Evolutionary conservation across 2,329 filamentous ascomycete genomes (phyloP).

Genomic region (Cladosporium phlei): DNA sequence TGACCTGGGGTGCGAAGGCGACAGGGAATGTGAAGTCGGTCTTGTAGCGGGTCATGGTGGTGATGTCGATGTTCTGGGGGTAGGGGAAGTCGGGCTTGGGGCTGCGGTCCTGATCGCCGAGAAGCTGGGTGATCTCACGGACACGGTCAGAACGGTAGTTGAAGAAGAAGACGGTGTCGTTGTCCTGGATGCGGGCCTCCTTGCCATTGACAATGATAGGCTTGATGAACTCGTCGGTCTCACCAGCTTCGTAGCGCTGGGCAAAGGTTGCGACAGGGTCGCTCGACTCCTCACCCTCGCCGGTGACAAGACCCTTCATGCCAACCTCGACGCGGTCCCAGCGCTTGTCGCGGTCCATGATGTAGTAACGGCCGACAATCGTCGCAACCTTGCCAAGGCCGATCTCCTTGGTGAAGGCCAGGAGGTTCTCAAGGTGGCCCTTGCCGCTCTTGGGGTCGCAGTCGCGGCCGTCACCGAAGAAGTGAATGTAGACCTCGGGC

Average conservation of each 20-base stretch:
- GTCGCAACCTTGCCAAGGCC: conserved; percentile 85
- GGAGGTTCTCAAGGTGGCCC: conserved; percentile 79
- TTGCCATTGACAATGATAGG: conserved; percentile 91
- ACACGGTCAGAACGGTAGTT: conserved; percentile 99
- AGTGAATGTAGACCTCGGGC: conserved; percentile 94
- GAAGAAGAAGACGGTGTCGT: conserved; percentile 98
- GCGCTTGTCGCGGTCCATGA: conserved; percentile 99
- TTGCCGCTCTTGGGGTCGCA: conserved; percentile 93
- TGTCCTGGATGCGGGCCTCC: conserved; percentile 80
- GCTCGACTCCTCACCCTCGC: conserved; percentile 78
- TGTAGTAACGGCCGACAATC: conserved; percentile 92
- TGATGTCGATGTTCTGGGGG: conserved; percentile 79
- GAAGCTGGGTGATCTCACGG: conserved; percentile 88
- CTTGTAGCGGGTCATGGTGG: conserved; percentile 99
- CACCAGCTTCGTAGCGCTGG: conserved; percentile 78
- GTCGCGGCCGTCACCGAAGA: conserved; percentile 96
- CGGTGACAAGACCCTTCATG: conserved; percentile 77
- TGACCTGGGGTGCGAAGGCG: conserved; percentile 89
- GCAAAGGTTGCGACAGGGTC: conserved; percentile 85
- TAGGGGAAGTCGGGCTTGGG: conserved; percentile 87
- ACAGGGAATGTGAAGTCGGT: conserved; percentile 85
- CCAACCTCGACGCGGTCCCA: conserved; percentile 93
- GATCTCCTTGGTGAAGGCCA: conserved; percentile 76
- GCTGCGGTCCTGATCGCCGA: conserved; percentile 88
- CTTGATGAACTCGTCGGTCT: conserved; percentile 97